Percentiles rank a stretch among this genome's conserved stretches.
Evolutionary conservation across 768 basidiomycete genomes (phyloP).

Genomic region (Lanmaoa pseudosensibilis): DNA sequence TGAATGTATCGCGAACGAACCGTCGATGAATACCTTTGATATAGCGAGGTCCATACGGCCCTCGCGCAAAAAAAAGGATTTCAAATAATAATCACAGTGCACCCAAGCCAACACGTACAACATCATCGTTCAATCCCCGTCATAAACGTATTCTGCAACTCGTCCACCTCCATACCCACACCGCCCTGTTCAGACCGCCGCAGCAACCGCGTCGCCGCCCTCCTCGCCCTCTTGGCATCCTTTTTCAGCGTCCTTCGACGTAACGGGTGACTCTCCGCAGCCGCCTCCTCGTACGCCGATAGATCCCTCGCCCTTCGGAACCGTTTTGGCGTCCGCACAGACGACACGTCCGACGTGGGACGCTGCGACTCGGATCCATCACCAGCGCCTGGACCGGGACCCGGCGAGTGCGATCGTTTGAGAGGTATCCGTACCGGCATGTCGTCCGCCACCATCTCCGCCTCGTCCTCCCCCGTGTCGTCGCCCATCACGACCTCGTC

Average conservation of each 20-base stretch:
- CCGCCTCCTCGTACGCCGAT: conserved; percentile 51
- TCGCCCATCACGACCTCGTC: conserved; percentile 43
- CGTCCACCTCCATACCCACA: conserved; percentile 34
- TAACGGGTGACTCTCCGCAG: conserved; percentile 47
- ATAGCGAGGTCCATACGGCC: too few species aligned
- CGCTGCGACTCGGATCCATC: background rate
- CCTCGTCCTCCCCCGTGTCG: conserved; percentile 37
- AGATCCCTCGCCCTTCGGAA: conserved; percentile 56
- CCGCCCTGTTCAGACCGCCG: background rate
- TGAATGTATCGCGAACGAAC: too few species aligned
- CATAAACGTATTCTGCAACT: conserved; percentile 26
- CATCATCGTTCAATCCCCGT: conserved; percentile 16
- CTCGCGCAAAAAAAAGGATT: background rate
- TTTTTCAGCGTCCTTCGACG: conserved; percentile 59
- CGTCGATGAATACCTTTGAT: too few species aligned
- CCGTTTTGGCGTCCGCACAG: conserved; percentile 51
- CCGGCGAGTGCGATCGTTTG: conserved; percentile 23
- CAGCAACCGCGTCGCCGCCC: conserved; percentile 41
- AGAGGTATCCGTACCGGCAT: conserved; percentile 34
- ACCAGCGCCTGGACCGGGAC: background rate
- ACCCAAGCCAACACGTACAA: background rate
- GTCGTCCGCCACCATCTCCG: conserved; percentile 41
- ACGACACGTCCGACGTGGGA: background rate
- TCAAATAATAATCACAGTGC: background rate
- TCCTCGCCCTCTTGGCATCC: conserved; percentile 62